Percentiles rank a stretch among this genome's conserved stretches.
phyloP scores from a whole-genome alignment of 2,329 filamentous ascomycete genomes.

The Epichloe sibirici region DNA sequence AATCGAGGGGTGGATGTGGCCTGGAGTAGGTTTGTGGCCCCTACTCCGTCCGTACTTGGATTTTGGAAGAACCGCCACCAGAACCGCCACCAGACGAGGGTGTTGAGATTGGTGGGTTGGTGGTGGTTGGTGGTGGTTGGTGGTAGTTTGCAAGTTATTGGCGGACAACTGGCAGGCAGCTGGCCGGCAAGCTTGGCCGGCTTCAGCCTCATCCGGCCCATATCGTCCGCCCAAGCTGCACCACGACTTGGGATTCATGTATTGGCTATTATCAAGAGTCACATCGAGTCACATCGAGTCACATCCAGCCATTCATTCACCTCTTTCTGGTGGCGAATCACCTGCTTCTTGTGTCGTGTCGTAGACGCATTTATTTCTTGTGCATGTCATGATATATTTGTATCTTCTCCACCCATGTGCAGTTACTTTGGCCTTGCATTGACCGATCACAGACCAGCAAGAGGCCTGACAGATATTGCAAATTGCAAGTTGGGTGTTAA shows the following conservation, averaged over 20 bases:
- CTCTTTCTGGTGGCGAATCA: background rate
- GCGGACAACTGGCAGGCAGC: background rate
- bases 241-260: conserved; percentile 1
- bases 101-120: background rate
- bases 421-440: background rate
- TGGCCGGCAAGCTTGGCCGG: background rate
- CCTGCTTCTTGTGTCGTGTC: background rate
- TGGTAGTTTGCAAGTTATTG: background rate
- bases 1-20: no score
- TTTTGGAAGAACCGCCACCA: no score
- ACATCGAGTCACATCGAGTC: background rate
- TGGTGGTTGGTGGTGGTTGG: no score
- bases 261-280: background rate
- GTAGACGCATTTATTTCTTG: background rate
- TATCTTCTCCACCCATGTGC: background rate
- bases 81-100: no score
- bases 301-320: background rate
- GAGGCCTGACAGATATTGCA: background rate
- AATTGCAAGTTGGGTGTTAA: background rate
- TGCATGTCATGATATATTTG: background rate
- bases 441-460: background rate
- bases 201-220: background rate
- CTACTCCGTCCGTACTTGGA: no score
- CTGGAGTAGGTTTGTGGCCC: background rate
- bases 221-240: conserved; percentile 7